A percentile compares a stretch with the other conserved stretches of the same genome.
Evolutionary conservation across 768 basidiomycete genomes (phyloP).

Genomic region (Leccinum subgranulosum): DNA sequence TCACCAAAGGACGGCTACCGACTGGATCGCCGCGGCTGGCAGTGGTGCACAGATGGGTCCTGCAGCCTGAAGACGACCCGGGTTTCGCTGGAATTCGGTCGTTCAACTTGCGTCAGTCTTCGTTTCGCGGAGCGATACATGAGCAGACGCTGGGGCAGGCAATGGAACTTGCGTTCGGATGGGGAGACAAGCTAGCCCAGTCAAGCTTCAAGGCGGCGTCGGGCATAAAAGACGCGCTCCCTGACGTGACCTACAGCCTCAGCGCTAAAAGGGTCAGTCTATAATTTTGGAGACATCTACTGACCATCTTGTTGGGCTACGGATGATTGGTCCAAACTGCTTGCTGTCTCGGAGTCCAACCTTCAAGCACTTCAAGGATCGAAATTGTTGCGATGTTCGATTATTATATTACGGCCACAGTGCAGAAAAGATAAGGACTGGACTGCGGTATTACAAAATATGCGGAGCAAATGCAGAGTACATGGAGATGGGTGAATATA

Average conservation of each 20-base stretch:
- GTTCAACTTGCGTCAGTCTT: neutral
- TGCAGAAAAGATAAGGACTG: neutral
- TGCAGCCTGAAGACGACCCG: neutral
- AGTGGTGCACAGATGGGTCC: neutral
- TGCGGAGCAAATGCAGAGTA: constrained; percentile 1
- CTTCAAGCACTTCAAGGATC: neutral
- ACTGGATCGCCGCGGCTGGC: neutral
- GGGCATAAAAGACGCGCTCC: neutral
- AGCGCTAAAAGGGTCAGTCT: neutral
- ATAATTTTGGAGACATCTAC: neutral
- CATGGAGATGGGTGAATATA: constrained; percentile 10
- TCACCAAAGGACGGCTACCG: neutral
- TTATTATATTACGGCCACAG: constrained; percentile 3
- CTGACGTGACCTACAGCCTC: neutral
- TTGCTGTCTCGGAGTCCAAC: neutral
- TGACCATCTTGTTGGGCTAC: constrained; percentile 5
- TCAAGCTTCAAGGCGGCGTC: neutral
- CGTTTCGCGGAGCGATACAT: neutral
- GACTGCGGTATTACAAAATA: constrained; percentile 7
- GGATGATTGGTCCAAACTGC: neutral
- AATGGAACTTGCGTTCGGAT: neutral
- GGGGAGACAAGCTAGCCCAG: neutral
- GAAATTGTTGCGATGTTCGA: neutral
- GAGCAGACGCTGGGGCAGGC: neutral
- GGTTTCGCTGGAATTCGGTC: neutral